Evolutionary conservation across 768 basidiomycete species (phyloP).

Genomic region (Candolleomyces aberdarensis): DNA sequence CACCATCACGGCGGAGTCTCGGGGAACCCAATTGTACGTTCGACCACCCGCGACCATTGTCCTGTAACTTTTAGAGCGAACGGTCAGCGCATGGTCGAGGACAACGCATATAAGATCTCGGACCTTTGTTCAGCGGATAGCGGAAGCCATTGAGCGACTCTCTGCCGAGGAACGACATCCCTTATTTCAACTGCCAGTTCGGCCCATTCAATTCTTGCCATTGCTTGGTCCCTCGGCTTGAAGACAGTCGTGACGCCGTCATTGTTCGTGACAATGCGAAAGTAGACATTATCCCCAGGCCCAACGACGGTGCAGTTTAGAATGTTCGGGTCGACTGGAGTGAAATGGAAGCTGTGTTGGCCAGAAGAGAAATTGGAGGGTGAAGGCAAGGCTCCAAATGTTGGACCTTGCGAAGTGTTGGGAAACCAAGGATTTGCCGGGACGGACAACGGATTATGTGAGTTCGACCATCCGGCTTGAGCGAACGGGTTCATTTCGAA

Average conservation of each 20-base stretch:
- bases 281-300: constrained; percentile 35
- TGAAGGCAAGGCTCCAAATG: constrained; percentile 22
- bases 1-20: background rate
- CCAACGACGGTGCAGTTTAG: constrained; percentile 43
- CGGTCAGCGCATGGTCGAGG: background rate
- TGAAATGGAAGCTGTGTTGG: constrained; percentile 17
- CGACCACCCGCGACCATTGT: background rate
- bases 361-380: background rate
- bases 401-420: constrained; percentile 16
- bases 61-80: background rate
- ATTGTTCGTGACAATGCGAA: constrained; percentile 33
- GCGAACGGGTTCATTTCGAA: constrained; percentile 28
- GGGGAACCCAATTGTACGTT: constrained; percentile 6
- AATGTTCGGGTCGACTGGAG: constrained; percentile 37
- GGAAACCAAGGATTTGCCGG: constrained; percentile 13
- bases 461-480: constrained; percentile 28
- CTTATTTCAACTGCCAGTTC: constrained; percentile 31
- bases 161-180: constrained; percentile 30
- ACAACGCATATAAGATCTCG: background rate
- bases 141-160: constrained; percentile 36
- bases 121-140: constrained; percentile 15
- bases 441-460: constrained; percentile 25
- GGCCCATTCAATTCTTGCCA: constrained; percentile 41
- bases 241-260: constrained; percentile 36
- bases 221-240: constrained; percentile 30